Evolutionary conservation across 805 yeast species (phyloP), one percentile per base, ranked within the genome.

Genomic region (Cephaloascus fragrans): DNA sequence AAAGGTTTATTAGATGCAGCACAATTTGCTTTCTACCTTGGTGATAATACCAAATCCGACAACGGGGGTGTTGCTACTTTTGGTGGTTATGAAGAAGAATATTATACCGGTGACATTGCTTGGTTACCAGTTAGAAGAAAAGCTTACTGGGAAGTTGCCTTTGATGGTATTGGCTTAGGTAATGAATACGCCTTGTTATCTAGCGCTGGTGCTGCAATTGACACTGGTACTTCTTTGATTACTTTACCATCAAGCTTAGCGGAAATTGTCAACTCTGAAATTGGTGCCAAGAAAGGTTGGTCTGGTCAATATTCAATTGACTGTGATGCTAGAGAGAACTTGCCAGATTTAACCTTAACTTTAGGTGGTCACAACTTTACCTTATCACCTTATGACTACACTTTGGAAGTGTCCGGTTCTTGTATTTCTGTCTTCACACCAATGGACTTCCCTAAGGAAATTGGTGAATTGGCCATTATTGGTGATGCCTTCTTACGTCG

Each of bases 101-200:
- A 79, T 58, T 87, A 68, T 62, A 64, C 69, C 37, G 98, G 98
- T 48, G 77, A 90, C 50, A 74, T 93, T 54, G 84, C 90, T 39
- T 88, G 95, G 88, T 75, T 93, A 64, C 98, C 98, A 43, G 94
- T 93, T 45, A 87, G 98, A 73, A 86, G 98, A 75, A 88, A 89
- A 80, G 98, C 97, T 26, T 93, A 93, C 77, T 93, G 98, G 98
- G 98, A 93, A 73, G 98, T 93, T 44, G 77, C 82, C 51, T 83
- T 93, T 50, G 87, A 87, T 51, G 89, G 95, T 51, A 71, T 93
- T 59, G 85, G 89, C 34, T 73, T 93, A 46, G 98, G 98, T 54
- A 84, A 83, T 49, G 95, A 93, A 67, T 84, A 75, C 55, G 96
- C 97, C 37, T 76, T 72, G 51, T 77, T 93, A 55, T 75, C 73